These are phyloP conservation scores for Avena insularis DNA, from an alignment of 176 grass and related monocot genomes.

Conservation along the genomic window DNA sequence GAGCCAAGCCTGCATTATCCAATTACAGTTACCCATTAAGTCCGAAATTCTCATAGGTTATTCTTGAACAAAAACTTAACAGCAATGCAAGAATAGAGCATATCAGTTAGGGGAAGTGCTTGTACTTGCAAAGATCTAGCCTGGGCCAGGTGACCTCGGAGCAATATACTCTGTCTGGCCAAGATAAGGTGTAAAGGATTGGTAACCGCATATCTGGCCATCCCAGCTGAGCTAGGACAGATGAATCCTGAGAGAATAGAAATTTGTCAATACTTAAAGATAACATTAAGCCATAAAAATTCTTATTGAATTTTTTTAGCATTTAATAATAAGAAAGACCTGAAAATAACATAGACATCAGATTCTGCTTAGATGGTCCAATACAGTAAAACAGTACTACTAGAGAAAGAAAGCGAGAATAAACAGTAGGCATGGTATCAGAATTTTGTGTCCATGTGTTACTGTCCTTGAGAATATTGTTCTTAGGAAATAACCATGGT, in stretches of 20 bases:
- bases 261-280: conserved; percentile 28
- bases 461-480: conserved; percentile 1
- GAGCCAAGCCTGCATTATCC: conserved; percentile 72
- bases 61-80: conserved; percentile 2
- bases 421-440: background rate
- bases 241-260: conserved; percentile 76
- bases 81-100: no score
- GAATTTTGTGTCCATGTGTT: conserved; percentile 14
- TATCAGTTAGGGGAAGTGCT: conserved; percentile 20
- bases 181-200: conserved; percentile 95
- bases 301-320: background rate
- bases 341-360: conserved; percentile 20
- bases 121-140: conserved; percentile 95
- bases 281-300: conserved; percentile 26
- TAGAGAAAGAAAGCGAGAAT: background rate
- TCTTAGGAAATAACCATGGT: background rate
- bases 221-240: conserved; percentile 88
- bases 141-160: conserved; percentile 93
- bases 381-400: background rate
- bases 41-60: background rate
- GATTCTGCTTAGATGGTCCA: conserved; percentile 24
- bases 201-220: conserved; percentile 98
- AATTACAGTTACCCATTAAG: conserved; percentile 3
- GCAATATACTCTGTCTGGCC: conserved; percentile 95
- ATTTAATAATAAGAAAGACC: background rate